Evolutionary conservation across 2,329 filamentous ascomycete species (phyloP), one percentile per base, ranked within the genome.

Genomic region (Helminthosporium solani): DNA sequence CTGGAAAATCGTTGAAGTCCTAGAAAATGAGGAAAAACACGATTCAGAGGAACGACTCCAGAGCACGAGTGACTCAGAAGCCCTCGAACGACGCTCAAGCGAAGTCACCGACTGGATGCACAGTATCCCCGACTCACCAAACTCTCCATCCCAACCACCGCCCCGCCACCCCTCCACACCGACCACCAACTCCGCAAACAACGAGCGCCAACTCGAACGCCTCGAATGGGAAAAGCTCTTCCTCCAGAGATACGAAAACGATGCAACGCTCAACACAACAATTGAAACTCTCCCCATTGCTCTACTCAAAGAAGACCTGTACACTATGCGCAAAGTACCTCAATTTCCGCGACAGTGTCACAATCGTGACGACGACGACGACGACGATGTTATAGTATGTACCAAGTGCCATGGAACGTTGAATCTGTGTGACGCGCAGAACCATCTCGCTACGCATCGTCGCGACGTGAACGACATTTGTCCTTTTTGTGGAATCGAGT

Each of bases 1-100:
- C 8, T 67, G 62, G 62, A 44, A 54, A 11, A 42, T 57, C 18
- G 44, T 59, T 3, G 49, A 57, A 16, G 35, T 44, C 7, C 36
- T 39, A 15, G 18, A n/a, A 15, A 12, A 2, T 12, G 46, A 18
- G 14, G 18, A 46, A 3, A 11, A 33, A 11, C 40, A 47, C 12
- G 36, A 38, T 9, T 36, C 31, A 34, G 31, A 43, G 8, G 37
- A 31, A 15, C 40, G 47, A 1, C 15, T 27, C 33, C 25, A 16
- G 18, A 18, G 27, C 14, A 15, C 15, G 20, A 15, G 9, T 12
- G 42, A 21, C 19, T 15, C 44, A 25, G 21, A 7, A 9, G 40
- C 44, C 18, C 33, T 55, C 14, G 40, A 50, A 27, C 42, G 48
- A 11, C 42, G 38, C 11, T 27, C 16, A n/a, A 49, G 47, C 35